Base-by-base conservation (phyloP, 2,329 filamentous ascomycete genomes). In the Didymella glomerata region DNA sequence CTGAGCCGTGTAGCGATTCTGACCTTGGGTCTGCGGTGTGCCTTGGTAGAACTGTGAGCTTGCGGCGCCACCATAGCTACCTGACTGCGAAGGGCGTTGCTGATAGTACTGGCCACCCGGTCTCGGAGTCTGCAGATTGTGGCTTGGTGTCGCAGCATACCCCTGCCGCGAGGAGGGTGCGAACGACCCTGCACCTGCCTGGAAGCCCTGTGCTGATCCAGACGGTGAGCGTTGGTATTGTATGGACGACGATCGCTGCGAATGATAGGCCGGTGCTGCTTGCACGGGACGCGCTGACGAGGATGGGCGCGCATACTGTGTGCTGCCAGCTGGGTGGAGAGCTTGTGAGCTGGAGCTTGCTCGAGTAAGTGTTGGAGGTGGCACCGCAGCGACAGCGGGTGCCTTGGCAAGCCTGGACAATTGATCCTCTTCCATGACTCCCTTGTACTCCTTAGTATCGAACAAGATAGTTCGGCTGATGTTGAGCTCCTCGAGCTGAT, bases 401-500 rank as follows among this genome's bases (percentile, higher is more conserved):
- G 68, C 64, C 63, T 82, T 82, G 25, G 78, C 77, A 41, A 77
- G 66, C 30, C 79, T 75, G 2, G 80, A 77, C 1, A 79, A 71
- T 64, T 92, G 90, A 66, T 96, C 92, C 68, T 94, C 91, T 67
- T 96, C 92, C 86, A 96, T 88, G 4, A 90, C 86, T 4, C 93
- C 93, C 63, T 85, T 86, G 75, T 91, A 91, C 69, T 92, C 87
- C 50, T 89, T 87, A 7, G 85, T 87, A 60, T 90, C 86, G 46
- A 96, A 82, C 59, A 92, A 80, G 20, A 97, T 85, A 72, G 88
- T 92, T 45, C 88, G 91, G 78, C 89, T 94, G 72, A 96, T 90
- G 62, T 91, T 89, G 47, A 97, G 81, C 57, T 93, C 90, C 28
- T 89, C 89, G n/a, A 96, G 79, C 74, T 93, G 90, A 72, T 96